Evolutionary conservation across 169 alveolate species (phyloP).

Genomic region (Plasmodium coatneyi): DNA sequence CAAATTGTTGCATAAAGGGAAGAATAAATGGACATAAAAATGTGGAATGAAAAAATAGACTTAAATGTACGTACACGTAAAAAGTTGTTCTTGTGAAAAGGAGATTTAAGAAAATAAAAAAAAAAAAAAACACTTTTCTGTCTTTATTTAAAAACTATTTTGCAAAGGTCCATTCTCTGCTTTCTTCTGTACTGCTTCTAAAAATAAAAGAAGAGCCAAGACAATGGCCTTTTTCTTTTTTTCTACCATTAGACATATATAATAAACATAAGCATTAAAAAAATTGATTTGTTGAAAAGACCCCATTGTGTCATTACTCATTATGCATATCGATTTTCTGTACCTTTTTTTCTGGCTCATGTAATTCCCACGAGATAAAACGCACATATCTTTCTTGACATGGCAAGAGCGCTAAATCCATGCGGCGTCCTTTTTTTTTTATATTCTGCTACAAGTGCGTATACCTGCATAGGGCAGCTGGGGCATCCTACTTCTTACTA

Average conservation of each 20-base stretch:
- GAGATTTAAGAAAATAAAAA: background rate
- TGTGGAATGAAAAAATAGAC: background rate
- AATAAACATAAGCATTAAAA: slow-evolving; percentile 8
- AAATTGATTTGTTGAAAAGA: background rate
- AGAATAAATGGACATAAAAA: background rate
- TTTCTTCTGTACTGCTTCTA: background rate
- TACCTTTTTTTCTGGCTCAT: background rate
- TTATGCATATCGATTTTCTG: background rate
- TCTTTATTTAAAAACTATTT: background rate
- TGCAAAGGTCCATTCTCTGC: background rate
- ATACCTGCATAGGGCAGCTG: background rate
- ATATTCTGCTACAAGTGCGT: background rate
- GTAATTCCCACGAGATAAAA: background rate
- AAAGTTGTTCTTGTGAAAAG: slow-evolving; percentile 4
- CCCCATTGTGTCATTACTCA: background rate
- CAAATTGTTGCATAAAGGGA: background rate
- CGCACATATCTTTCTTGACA: background rate
- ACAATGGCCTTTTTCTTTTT: background rate
- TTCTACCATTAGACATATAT: background rate
- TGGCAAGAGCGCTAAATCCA: background rate
- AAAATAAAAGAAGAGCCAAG: background rate
- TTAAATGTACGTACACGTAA: slow-evolving; percentile 46
- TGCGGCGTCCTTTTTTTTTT: background rate
- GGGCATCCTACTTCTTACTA: background rate
- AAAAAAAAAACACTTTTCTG: background rate